Evolutionary conservation across 345 rosid genomes (phyloP).

Genomic region (Lepidium sativum): DNA sequence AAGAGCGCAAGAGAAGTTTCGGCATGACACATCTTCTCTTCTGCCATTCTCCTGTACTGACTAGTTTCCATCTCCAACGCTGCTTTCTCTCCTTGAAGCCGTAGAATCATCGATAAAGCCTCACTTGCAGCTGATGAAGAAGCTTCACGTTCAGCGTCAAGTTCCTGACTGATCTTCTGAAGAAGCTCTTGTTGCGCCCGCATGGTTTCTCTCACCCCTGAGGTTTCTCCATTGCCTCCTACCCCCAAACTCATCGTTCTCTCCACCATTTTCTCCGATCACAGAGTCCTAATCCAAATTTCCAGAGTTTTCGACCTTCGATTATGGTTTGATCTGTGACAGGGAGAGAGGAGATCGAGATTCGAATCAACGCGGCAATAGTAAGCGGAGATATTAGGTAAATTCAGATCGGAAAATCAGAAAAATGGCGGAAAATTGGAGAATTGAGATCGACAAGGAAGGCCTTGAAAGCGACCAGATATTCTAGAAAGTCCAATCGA

Average conservation of each 20-base stretch:
- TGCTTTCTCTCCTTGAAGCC: slow-evolving; percentile 82
- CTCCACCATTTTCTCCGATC: slow-evolving; percentile 34
- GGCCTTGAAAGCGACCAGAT: background rate
- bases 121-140: slow-evolving; percentile 67
- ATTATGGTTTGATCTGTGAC: background rate
- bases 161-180: slow-evolving; percentile 50
- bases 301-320: background rate
- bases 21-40: slow-evolving; percentile 70
- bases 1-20: slow-evolving; percentile 65
- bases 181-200: slow-evolving; percentile 74
- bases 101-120: slow-evolving; percentile 78
- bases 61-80: slow-evolving; percentile 72
- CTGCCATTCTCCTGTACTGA: slow-evolving; percentile 82
- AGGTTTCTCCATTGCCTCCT: slow-evolving; percentile 32
- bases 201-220: slow-evolving; percentile 47
- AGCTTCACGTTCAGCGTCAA: slow-evolving; percentile 87
- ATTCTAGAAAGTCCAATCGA: background rate
- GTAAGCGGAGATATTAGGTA: background rate
- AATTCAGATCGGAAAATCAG: background rate
- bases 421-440: background rate
- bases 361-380: background rate
- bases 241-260: slow-evolving; percentile 23
- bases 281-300: background rate
- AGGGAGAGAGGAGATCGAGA: background rate
- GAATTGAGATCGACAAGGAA: slow-evolving; percentile 3